Evolutionary conservation across 176 grass and related monocot species (phyloP), one percentile per base, ranked within the genome.

Genomic region (Ampelocalamus luodianensis): DNA sequence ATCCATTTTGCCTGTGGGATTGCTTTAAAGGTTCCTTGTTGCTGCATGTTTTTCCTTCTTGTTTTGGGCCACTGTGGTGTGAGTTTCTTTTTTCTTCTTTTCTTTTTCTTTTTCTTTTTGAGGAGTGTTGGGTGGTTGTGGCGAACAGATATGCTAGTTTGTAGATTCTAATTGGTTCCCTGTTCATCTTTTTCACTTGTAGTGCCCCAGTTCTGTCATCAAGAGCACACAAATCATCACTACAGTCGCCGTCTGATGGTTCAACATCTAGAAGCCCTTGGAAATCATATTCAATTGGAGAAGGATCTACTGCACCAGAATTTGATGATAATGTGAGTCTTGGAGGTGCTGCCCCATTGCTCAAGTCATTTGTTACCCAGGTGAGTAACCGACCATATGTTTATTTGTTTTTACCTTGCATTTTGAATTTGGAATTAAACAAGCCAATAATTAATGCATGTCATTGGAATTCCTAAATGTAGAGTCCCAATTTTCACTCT

Each of bases 311-410:
- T 9, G 80, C 77, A 60, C 40, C 65, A 11, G 91, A 94, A 46
- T 94, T 92, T 65, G 92, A 94, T 89, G 90, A 92, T 88, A 71
- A 78, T 87, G 72, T 42, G 13, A 99, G 84, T 86, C 93, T 94
- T 91, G 93, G 91, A 70, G 87, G 84, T 88, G 92, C 93, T 63
- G 83, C 93, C 51, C 96, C 96, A 72, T 88, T 94, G 79, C 83
- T 99, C 3, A 99, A 91, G 59, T 96, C 97, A 71, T 88, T 99
- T 84, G 94, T 99, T 91, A 92, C 91, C 55, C 97, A 99, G 90
- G 96, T 96, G 88, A 78, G 70, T 53, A 74, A 36, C 68, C 22
- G 53, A 56, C 66, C 61, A 34, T 10, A 84, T 68, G n/a, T 56
- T 32, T 72, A 73, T 75, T 78, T 59, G 23, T 74, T 83, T 46